phyloP scores from a whole-genome alignment of 495 filamentous ascomycete genomes.

The Lepidopterella palustris region DNA sequence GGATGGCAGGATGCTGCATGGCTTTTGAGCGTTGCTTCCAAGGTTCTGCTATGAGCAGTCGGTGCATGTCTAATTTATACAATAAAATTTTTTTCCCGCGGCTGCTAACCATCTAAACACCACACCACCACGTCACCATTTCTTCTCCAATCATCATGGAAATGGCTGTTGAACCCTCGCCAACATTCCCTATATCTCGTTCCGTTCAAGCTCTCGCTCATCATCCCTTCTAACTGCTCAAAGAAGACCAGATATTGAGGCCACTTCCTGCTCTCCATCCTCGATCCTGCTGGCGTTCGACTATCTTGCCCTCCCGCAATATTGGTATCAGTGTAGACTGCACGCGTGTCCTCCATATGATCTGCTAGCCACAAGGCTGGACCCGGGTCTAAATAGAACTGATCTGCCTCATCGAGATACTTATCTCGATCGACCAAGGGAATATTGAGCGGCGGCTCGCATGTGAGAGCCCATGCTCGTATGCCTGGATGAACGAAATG shows the following conservation, averaged over 20 bases:
- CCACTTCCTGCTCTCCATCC: slow-evolving; percentile 40
- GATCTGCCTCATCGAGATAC: slow-evolving; percentile 85
- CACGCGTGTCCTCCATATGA: slow-evolving; percentile 40
- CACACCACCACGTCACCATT: slow-evolving; percentile 81
- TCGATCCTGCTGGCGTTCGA: slow-evolving; percentile 16
- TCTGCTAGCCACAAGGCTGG: slow-evolving; percentile 53
- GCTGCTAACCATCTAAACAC: slow-evolving; percentile 42
- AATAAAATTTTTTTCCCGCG: background rate
- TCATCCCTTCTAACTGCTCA: slow-evolving; percentile 50
- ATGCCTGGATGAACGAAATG: slow-evolving; percentile 70
- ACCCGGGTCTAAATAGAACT: slow-evolving; percentile 61
- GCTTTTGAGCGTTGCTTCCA: slow-evolving; percentile 71
- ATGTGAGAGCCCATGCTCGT: slow-evolving; percentile 79
- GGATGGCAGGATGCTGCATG: slow-evolving; percentile 82
- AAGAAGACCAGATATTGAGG: slow-evolving; percentile 62
- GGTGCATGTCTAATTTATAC: background rate
- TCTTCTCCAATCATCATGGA: slow-evolving; percentile 84
- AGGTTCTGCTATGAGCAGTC: slow-evolving; percentile 52
- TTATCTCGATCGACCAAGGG: slow-evolving; percentile 46
- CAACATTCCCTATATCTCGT: slow-evolving; percentile 62
- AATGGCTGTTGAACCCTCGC: slow-evolving; percentile 71
- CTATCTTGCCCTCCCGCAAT: slow-evolving; percentile 18
- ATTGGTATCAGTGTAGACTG: slow-evolving; percentile 10
- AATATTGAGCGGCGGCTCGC: slow-evolving; percentile 77
- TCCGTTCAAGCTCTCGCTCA: slow-evolving; percentile 44